Percentiles rank a stretch among this genome's conserved stretches.
These are phyloP conservation scores for Rosa hybrid DNA, from an alignment of 331 rosid species.

Conservation along the genomic window DNA sequence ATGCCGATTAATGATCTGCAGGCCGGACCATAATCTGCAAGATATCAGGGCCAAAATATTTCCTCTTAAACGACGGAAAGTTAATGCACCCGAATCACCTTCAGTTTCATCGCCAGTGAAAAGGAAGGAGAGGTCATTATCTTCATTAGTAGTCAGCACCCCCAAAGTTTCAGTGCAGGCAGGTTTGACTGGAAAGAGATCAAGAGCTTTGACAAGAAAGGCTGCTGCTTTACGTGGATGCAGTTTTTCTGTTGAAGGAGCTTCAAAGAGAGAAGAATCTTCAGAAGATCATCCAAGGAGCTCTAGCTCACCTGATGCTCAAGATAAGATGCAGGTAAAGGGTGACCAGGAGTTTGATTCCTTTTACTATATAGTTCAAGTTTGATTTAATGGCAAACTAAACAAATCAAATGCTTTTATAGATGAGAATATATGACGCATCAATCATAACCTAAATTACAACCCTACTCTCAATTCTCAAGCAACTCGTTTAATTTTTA, in stretches of 20 bases:
- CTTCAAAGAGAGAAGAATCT: conserved; percentile 57
- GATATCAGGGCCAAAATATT: conserved; percentile 88
- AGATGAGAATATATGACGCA: background rate
- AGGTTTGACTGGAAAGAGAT: conserved; percentile 87
- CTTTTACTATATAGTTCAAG: background rate
- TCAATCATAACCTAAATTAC: background rate
- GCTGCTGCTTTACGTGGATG: conserved; percentile 78
- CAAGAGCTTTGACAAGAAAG: conserved; percentile 71
- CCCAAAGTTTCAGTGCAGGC: conserved; percentile 78
- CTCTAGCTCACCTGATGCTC: conserved; percentile 53
- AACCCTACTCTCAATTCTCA: background rate
- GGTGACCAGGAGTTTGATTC: conserved; percentile 21
- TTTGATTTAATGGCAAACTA: conserved; percentile 1
- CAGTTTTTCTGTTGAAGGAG: conserved; percentile 52
- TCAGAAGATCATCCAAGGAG: conserved; percentile 59
- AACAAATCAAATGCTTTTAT: conserved; percentile 3
- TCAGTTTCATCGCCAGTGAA: conserved; percentile 68
- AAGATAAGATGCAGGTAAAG: conserved; percentile 47
- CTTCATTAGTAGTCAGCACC: conserved; percentile 87
- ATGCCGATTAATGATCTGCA: conserved; percentile 39
- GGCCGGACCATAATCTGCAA: conserved; percentile 99
- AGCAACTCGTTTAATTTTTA: background rate
- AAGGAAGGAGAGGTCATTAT: conserved; percentile 97
- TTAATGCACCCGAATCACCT: conserved; percentile 63
- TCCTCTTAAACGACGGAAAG: conserved; percentile 66